phyloP scores from a whole-genome alignment of 768 basidiomycete species.

The Tephrocybe sp. region DNA sequence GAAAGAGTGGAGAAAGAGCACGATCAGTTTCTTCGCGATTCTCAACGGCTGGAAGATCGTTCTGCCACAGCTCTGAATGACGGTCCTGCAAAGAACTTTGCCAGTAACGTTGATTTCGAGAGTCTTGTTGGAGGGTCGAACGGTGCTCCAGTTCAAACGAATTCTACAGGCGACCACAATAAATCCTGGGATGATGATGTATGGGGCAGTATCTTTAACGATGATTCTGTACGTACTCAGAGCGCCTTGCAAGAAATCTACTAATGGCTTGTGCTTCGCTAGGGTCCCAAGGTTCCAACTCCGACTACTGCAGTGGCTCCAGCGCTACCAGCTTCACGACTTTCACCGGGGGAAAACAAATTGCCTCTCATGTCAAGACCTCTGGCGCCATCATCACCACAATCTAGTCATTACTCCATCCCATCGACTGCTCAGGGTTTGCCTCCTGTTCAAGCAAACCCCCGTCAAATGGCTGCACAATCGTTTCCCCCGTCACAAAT shows the following conservation, averaged over 20 bases:
- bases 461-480: background rate
- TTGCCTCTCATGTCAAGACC: conserved; percentile 28
- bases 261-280: background rate
- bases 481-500: background rate
- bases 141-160: conserved; percentile 42
- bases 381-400: conserved; percentile 7
- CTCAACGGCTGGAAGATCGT: conserved; percentile 84
- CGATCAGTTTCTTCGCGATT: conserved; percentile 87
- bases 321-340: conserved; percentile 23
- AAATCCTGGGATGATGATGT: conserved; percentile 78
- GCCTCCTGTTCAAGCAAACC: conserved; percentile 9
- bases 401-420: conserved; percentile 4
- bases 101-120: conserved; percentile 78
- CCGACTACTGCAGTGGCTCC: conserved; percentile 21
- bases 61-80: conserved; percentile 50
- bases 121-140: conserved; percentile 70
- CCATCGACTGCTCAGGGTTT: conserved; percentile 4
- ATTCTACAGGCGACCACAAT: conserved; percentile 33
- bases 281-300: conserved; percentile 20
- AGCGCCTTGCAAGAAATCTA: background rate
- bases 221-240: conserved; percentile 25
- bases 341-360: conserved; percentile 36
- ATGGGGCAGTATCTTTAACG: conserved; percentile 76
- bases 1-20: conserved; percentile 93
- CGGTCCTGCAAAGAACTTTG: conserved; percentile 28